A percentile compares a stretch with the other conserved stretches of the same genome.
phyloP scores from a whole-genome alignment of 768 basidiomycete genomes.

The Peribolospora kevripleyi region DNA sequence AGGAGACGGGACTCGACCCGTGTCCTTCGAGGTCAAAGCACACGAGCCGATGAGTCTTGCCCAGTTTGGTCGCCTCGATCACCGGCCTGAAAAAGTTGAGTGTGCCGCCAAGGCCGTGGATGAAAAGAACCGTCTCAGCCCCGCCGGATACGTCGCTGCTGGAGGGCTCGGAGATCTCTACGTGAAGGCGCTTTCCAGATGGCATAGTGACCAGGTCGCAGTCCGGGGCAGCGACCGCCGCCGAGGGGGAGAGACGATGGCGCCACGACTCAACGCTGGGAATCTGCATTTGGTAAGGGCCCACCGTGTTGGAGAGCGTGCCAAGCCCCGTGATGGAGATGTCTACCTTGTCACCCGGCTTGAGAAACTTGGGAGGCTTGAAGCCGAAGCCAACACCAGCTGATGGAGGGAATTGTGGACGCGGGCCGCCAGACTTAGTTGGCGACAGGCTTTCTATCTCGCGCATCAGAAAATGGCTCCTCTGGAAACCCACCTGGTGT shows the following conservation, averaged over 20 bases:
- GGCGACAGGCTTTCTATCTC: background rate
- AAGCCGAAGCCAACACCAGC: slow-evolving; percentile 12
- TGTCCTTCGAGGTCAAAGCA: slow-evolving; percentile 1
- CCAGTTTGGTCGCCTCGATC: background rate
- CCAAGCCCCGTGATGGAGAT: slow-evolving; percentile 15
- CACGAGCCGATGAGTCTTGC: background rate
- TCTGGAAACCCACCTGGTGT: slow-evolving; percentile 7
- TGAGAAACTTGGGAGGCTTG: slow-evolving; percentile 9
- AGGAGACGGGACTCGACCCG: background rate
- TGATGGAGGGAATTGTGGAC: background rate
- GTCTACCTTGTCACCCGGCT: slow-evolving; percentile 14
- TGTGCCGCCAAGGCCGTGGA: background rate
- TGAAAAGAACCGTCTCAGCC: background rate
- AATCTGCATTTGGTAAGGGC: background rate
- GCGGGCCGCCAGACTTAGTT: too few species aligned
- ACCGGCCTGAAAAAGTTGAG: background rate
- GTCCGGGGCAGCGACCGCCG: background rate
- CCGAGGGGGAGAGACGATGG: background rate
- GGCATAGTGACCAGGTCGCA: background rate
- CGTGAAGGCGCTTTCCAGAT: background rate
- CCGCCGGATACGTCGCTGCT: background rate
- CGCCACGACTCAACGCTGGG: too few species aligned
- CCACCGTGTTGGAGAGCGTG: slow-evolving; percentile 10
- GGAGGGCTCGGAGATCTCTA: background rate
- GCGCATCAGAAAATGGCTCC: background rate